Conservation (phyloP, 164 flowering plant species). For the Sextonia rubra region DNA sequence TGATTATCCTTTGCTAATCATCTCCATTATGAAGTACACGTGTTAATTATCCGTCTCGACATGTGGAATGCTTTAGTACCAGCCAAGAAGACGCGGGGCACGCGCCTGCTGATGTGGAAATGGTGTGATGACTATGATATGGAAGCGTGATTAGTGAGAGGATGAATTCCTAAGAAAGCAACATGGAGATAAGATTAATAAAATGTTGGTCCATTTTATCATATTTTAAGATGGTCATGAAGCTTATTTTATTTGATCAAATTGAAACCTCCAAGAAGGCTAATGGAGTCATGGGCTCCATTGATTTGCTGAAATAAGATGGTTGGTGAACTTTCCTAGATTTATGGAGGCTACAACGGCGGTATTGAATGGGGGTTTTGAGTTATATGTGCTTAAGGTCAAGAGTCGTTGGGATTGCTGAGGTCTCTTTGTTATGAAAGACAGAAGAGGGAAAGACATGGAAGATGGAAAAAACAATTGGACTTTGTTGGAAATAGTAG, state of each 20-base stretch:
- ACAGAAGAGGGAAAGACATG: not conserved
- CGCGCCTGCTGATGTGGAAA: no score
- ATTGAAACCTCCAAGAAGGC: no score
- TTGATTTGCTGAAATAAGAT: not conserved
- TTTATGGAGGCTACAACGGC: not conserved
- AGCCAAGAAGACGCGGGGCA: no score
- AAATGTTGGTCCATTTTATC: no score
- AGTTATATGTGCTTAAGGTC: not conserved
- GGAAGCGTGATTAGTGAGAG: no score
- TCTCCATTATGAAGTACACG: not conserved
- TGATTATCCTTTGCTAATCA: not conserved
- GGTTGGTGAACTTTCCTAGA: not conserved
- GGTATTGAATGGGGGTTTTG: not conserved
- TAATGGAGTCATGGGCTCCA: not conserved
- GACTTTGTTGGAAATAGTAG: not conserved
- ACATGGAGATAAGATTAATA: no score
- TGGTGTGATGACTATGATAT: no score
- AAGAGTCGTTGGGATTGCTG: not conserved
- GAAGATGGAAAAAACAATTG: not conserved
- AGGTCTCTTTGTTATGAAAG: not conserved
- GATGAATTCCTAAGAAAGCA: no score
- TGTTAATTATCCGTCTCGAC: not conserved
- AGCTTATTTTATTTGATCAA: no score
- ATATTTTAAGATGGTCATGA: not conserved
- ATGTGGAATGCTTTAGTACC: no score